phyloP scores from a whole-genome alignment of 345 rosid species.

The Pugionium cornutum region DNA sequence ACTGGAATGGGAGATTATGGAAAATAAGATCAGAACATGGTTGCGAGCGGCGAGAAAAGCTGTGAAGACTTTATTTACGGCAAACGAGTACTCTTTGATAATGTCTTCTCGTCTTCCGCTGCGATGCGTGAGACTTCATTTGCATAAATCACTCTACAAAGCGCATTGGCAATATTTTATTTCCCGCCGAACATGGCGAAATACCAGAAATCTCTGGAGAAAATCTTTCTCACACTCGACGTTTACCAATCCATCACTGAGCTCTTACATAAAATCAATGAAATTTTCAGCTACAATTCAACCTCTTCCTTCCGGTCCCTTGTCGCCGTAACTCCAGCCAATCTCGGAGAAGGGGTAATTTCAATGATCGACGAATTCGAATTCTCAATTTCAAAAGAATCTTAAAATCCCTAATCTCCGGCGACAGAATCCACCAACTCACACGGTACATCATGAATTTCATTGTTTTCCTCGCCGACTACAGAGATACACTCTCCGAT shows the following conservation, averaged over 20 bases:
- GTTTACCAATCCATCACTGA: conserved; percentile 57
- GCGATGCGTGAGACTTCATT: conserved; percentile 53
- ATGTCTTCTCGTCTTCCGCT: conserved; percentile 54
- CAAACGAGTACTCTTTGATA: conserved; percentile 58
- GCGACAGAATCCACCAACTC: too few relatives aligned
- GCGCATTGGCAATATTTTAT: conserved; percentile 51
- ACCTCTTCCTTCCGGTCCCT: conserved; percentile 46
- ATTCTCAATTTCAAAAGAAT: conserved; percentile 54
- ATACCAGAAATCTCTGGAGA: conserved; percentile 63
- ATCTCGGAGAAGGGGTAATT: conserved; percentile 52
- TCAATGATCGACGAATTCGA: conserved; percentile 63
- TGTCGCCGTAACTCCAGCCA: conserved; percentile 45
- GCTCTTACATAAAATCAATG: conserved; percentile 52
- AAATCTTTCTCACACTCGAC: conserved; percentile 66
- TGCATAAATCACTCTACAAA: conserved; percentile 49
- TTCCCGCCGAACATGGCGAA: conserved; percentile 62
- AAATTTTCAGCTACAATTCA: conserved; percentile 52
- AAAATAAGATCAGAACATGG: conserved; percentile 55
- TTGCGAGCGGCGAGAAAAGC: conserved; percentile 42
- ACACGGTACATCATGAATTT: too few relatives aligned
- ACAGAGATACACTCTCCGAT: too few relatives aligned
- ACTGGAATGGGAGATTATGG: conserved; percentile 61
- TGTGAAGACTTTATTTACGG: conserved; percentile 52
- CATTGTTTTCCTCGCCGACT: too few relatives aligned
- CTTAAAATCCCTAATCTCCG: conserved; percentile 38